phyloP scores from a whole-genome alignment of 2,329 filamentous ascomycete genomes.

The Sarocladium strictum region DNA sequence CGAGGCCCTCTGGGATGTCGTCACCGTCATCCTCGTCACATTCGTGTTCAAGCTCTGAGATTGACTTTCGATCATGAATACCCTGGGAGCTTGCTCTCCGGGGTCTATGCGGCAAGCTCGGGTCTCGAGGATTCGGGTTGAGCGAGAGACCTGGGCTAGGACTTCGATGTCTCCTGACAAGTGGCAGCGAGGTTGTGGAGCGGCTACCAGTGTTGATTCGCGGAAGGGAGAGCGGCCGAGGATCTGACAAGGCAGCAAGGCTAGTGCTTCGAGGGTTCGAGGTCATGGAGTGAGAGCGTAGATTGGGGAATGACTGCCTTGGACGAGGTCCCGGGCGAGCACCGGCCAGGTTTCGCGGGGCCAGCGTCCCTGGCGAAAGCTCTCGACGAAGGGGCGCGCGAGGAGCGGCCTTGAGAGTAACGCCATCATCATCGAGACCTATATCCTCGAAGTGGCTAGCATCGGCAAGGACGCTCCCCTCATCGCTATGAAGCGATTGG shows the following conservation, averaged over 20 bases:
- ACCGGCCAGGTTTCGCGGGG: slow-evolving; percentile 17
- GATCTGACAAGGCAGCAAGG: slow-evolving; percentile 30
- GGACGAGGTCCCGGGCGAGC: slow-evolving; percentile 14
- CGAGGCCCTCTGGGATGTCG: slow-evolving; percentile 72
- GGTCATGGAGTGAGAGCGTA: slow-evolving; percentile 39
- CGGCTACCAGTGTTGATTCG: slow-evolving; percentile 15
- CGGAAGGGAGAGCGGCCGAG: slow-evolving; percentile 20
- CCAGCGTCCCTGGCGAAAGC: slow-evolving; percentile 23
- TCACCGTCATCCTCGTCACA: slow-evolving; percentile 71
- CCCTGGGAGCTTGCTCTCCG: slow-evolving; percentile 69
- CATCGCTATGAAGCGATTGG: slow-evolving; percentile 71
- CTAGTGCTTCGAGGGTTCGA: slow-evolving; percentile 47
- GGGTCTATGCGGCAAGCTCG: slow-evolving; percentile 31
- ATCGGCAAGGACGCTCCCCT: slow-evolving; percentile 64
- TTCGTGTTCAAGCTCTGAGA: slow-evolving; percentile 67
- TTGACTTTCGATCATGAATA: slow-evolving; percentile 57
- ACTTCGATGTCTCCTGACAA: slow-evolving; percentile 39
- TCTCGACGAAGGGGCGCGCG: slow-evolving; percentile 34
- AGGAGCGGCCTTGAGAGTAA: slow-evolving; percentile 44
- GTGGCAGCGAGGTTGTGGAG: slow-evolving; percentile 32
- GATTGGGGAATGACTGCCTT: slow-evolving; percentile 38
- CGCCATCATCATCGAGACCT: slow-evolving; percentile 52
- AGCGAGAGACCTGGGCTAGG: slow-evolving; percentile 42
- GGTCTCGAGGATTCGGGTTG: slow-evolving; percentile 32
- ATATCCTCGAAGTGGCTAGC: slow-evolving; percentile 90